Conservation (phyloP, 257 asterid genomes). For the Nicotiana noctiflora region DNA sequence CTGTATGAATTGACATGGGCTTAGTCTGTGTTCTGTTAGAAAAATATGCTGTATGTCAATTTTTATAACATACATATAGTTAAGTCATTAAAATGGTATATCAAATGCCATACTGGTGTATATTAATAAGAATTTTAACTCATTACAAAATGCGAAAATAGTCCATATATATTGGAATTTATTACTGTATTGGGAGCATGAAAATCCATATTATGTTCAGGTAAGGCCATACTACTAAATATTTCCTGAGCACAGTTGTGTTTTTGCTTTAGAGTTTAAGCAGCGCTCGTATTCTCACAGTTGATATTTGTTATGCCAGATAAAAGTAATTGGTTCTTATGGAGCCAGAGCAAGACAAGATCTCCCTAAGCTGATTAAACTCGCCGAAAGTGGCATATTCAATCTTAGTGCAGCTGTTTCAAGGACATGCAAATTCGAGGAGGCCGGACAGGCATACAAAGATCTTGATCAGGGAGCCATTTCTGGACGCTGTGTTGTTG, state of each 20-base stretch:
- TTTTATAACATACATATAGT: too few relatives aligned
- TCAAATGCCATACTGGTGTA: neutral
- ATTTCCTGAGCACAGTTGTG: neutral
- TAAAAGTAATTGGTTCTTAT: constrained; percentile 85
- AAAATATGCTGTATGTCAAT: too few relatives aligned
- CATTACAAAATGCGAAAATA: neutral
- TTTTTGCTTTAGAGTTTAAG: neutral
- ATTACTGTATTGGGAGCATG: neutral
- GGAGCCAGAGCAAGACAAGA: constrained; percentile 97
- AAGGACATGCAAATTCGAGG: constrained; percentile 74
- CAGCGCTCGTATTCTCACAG: neutral
- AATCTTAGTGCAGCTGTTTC: constrained; percentile 80
- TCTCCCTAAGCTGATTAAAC: constrained; percentile 79
- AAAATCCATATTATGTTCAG: neutral
- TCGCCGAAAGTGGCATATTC: constrained; percentile 83
- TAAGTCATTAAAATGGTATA: neutral
- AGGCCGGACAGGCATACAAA: constrained; percentile 54
- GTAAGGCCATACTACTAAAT: neutral
- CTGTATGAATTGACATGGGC: neutral
- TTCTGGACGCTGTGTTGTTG: constrained; percentile 79
- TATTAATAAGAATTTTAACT: neutral
- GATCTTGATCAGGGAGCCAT: constrained; percentile 75
- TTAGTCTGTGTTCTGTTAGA: neutral
- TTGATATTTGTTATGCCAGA: constrained; percentile 36
- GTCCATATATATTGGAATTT: neutral